Base-by-base conservation (phyloP, 2,329 filamentous ascomycete genomes). In the Paramyrothecium sp. region DNA sequence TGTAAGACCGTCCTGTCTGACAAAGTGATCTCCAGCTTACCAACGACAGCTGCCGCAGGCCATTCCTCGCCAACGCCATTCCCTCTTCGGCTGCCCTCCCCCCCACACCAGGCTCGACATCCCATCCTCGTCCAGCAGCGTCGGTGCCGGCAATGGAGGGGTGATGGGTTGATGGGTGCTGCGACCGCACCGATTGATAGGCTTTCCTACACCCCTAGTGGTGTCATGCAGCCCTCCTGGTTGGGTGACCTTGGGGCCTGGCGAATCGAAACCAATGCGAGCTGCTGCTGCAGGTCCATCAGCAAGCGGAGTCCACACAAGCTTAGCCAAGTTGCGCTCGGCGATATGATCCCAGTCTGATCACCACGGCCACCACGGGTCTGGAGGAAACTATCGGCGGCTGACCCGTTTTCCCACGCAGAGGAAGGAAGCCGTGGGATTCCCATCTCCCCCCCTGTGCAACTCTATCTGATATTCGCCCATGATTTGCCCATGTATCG, bases 201-300 rank as follows among this genome's bases (percentile, higher is more conserved):
- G 55, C 54, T 49, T 34, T 54, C 55, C 38, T 16, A 30, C 26
- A 54, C 53, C 58, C 59, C 58, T 56, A 63, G 65, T 67, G 65
- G 65, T 68, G 65, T 66, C 62, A 67, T 67, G 65, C 65, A 67
- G 62, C 19, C 33, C n/a, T 41, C 21, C 49, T 57, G 58, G 53
- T 50, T 51, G 51, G 51, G n/a, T 17, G 30, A 34, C 23, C 51
- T 13, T 53, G 30, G 30, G 51, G 12, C 30, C 26, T 34, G 56
- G 54, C 38, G 38, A 44, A 44, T 44, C 38, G 38, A 44, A 44
- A 19, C 38, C 38, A 19, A 7, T 19, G 38, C 38, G 38, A 44
- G 38, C 38, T 49, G 47, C 52, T 56, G 54, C 57, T 56, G 50
- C 57, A 58, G 57, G 57, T 58, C 54, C 57, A 56, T 54, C 33